Conservation (phyloP, 352 stramenopile species). For the Phytophthora quininea region DNA sequence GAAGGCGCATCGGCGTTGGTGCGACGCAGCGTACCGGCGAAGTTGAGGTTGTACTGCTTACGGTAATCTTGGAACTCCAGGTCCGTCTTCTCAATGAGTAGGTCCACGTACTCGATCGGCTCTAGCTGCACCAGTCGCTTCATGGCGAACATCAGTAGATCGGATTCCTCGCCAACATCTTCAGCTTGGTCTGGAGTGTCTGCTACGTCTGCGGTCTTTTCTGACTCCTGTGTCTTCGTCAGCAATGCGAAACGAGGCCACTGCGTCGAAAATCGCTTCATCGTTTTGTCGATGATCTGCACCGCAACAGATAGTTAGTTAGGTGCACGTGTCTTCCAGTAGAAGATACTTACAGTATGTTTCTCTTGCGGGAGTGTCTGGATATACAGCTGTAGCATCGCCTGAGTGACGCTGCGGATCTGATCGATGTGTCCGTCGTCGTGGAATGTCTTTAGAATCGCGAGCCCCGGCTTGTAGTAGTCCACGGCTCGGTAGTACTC, state of each 20-base stretch:
- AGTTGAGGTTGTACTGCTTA: constrained; percentile 45
- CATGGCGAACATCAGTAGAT: constrained; percentile 45
- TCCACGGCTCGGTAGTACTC: constrained; percentile 66
- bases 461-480: constrained; percentile 49
- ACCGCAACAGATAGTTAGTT: constrained; percentile 8
- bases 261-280: constrained; percentile 34
- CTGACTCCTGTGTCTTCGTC: constrained; percentile 11
- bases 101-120: constrained; percentile 50
- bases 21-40: constrained; percentile 30
- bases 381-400: constrained; percentile 50
- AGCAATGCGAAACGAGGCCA: constrained; percentile 27
- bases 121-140: constrained; percentile 50
- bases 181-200: constrained; percentile 6
- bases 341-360: constrained; percentile 23
- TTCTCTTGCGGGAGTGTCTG: constrained; percentile 44
- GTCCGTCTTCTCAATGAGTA: constrained; percentile 43
- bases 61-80: constrained; percentile 48
- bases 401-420: constrained; percentile 46
- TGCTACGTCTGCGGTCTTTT: neutral
- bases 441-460: constrained; percentile 31
- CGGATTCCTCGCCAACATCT: constrained; percentile 17
- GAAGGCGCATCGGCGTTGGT: constrained; percentile 35
- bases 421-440: constrained; percentile 34
- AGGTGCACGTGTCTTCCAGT: too few relatives aligned
- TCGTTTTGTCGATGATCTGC: constrained; percentile 52